Base-by-base conservation (phyloP, 495 filamentous ascomycete species). In the Aspergillus cristatus region DNA sequence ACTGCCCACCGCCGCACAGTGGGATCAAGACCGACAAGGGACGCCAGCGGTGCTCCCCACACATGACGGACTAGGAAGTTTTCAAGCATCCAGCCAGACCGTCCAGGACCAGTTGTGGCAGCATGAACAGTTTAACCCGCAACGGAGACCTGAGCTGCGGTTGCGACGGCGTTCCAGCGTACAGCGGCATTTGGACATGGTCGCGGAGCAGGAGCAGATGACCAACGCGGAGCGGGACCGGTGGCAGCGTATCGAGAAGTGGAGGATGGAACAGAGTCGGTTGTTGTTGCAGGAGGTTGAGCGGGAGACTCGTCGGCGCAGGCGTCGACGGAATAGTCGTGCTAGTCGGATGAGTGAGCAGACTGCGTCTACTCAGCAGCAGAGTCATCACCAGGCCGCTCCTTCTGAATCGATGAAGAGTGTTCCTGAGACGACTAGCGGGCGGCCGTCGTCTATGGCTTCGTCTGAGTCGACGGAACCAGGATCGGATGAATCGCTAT, bases 51-150 rank as follows among this genome's bases (percentile, higher is more conserved):
- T 94, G 14, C 71, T 98, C 8, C 91, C 91, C 1, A 78, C 79
- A 7, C 91, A 98, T 54, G 89, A 98, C 66, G 91, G 91, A 4
- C 57, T 96, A 33, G 93, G 91, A 2, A 82, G 77, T 16, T 98
- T 98, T 49, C 71, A 71, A 26, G 66, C 71, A 8, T 71, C 71
- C 6, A 61, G 65, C 41, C 47, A 68, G 39, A 41, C 62, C 11
- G 68, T 81, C 1, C 86, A 94, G 46, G 79, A 90, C 24, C 82
- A 86, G 36, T 54, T 94, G 16, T 94, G 86, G 74, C 78, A 81
- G 44, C 86, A 90, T 55, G 88, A 95, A 49, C 72, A 76, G 37
- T 84, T 77, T 51, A 89, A 90, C 47, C 82, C 86, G 3, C 20
- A 24, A 24, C 75, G 82, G 18, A 50, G 58, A 33, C 50, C 55